Evolutionary conservation across 2,329 filamentous ascomycete species (phyloP).

Genomic region (Aspergillus pseudonomiae): DNA sequence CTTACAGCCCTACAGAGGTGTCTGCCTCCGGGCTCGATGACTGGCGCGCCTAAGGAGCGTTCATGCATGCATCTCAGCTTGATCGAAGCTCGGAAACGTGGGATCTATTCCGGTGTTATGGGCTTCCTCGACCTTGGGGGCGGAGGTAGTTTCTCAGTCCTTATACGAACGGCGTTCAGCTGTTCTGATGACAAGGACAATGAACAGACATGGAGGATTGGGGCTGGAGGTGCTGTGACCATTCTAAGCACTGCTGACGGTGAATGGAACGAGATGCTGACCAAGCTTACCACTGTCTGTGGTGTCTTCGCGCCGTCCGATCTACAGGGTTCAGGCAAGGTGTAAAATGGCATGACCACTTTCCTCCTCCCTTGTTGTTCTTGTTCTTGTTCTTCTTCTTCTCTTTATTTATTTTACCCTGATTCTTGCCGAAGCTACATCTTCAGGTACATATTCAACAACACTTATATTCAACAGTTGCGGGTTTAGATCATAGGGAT

Average conservation of each 20-base stretch:
- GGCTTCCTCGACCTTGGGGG: slow-evolving; percentile 89
- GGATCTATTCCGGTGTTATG: slow-evolving; percentile 84
- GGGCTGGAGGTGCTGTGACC: slow-evolving; percentile 89
- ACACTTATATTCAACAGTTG: slow-evolving; percentile 33
- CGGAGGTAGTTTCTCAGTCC: slow-evolving; percentile 85
- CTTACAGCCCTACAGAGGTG: slow-evolving; percentile 76
- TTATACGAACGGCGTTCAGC: slow-evolving; percentile 77
- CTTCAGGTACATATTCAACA: slow-evolving; percentile 12
- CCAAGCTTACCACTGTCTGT: slow-evolving; percentile 61
- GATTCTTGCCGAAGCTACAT: not conserved
- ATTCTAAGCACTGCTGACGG: slow-evolving; percentile 76
- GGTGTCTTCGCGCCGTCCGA: slow-evolving; percentile 42
- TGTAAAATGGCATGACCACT: slow-evolving; percentile 10
- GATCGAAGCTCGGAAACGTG: slow-evolving; percentile 67
- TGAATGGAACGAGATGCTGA: slow-evolving; percentile 90
- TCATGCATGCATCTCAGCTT: slow-evolving; percentile 78
- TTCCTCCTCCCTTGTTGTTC: not conserved
- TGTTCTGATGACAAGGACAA: slow-evolving; percentile 30
- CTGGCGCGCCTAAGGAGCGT: slow-evolving; percentile 90
- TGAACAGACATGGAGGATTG: slow-evolving; percentile 69
- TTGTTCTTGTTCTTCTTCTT: slow-evolving; percentile 8
- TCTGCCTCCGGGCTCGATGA: slow-evolving; percentile 93
- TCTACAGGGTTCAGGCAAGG: slow-evolving; percentile 9
- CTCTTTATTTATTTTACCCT: not conserved
- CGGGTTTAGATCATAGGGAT: slow-evolving; percentile 18